Conservation (phyloP, 176 grass and related monocot species). For the Chloris gayana region DNA sequence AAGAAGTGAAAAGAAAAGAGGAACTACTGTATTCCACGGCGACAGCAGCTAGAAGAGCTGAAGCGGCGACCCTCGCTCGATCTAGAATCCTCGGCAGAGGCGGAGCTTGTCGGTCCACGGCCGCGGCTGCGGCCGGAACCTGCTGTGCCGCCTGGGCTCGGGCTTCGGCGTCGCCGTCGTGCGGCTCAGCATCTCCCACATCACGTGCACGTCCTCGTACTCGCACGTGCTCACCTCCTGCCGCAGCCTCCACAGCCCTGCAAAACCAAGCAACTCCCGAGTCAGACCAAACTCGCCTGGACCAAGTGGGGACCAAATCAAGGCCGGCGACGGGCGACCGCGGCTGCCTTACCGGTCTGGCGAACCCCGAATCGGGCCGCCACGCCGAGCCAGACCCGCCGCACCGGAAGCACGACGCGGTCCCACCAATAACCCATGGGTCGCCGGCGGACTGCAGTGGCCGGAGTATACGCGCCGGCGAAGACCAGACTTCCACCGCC, state of each 20-base stretch:
- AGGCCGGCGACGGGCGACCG: not conserved
- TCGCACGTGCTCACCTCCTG: constrained; percentile 99
- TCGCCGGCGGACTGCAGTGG: not conserved
- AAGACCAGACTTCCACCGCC: not conserved
- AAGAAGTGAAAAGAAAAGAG: not conserved
- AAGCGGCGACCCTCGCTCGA: not conserved
- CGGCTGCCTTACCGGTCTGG: constrained; percentile 59
- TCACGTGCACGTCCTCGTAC: constrained; percentile 97
- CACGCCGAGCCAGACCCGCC: constrained; percentile 79
- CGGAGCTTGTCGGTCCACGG: constrained; percentile 47
- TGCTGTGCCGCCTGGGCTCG: constrained; percentile 28
- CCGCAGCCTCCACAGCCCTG: constrained; percentile 86
- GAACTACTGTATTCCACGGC: not conserved
- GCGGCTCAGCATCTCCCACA: constrained; percentile 98
- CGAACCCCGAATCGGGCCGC: constrained; percentile 80
- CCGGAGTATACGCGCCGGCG: not conserved
- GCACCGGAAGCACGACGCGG: constrained; percentile 68
- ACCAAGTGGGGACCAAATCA: not conserved
- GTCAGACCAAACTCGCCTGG: not conserved
- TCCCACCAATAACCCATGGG: constrained; percentile 75
- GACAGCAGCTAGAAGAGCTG: not conserved
- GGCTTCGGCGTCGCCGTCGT: constrained; percentile 24
- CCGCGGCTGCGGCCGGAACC: constrained; percentile 44
- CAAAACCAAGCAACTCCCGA: not conserved
- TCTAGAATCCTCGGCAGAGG: constrained; percentile 62